Percentiles rank a stretch among this genome's conserved stretches.
Conservation (phyloP, 202 grass and related monocot genomes). For the Musa balbisiana region DNA sequence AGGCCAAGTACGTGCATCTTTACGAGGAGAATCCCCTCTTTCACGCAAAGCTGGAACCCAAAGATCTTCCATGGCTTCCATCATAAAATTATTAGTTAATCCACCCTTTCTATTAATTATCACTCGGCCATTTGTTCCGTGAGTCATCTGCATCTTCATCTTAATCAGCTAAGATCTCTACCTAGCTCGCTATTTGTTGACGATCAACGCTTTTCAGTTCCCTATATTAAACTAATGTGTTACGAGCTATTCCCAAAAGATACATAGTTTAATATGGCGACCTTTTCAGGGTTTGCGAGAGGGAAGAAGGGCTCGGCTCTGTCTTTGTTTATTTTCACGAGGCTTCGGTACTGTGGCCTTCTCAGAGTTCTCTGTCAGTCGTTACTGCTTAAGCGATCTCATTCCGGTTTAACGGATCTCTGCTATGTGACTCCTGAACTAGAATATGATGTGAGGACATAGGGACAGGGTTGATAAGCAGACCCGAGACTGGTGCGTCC, state of each 20-base stretch:
- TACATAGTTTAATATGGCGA: background rate
- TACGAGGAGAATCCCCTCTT: conserved; percentile 27
- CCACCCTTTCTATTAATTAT: background rate
- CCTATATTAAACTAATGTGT: background rate
- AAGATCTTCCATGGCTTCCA: conserved; percentile 6
- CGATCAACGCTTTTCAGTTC: background rate
- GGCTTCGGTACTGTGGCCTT: background rate
- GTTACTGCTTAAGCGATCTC: background rate
- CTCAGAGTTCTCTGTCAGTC: conserved; percentile 3
- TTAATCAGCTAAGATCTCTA: background rate
- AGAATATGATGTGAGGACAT: background rate
- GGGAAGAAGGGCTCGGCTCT: background rate
- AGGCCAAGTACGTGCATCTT: conserved; percentile 55
- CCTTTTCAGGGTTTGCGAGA: conserved; percentile 1
- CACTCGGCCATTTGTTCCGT: too few relatives aligned
- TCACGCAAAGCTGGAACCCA: conserved; percentile 15
- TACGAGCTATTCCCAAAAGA: background rate
- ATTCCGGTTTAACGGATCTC: background rate
- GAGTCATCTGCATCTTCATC: too few relatives aligned
- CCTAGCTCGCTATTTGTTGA: background rate
- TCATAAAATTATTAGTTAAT: conserved; percentile 1
- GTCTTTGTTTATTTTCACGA: conserved; percentile 9
- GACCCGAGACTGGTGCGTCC: conserved; percentile 3
- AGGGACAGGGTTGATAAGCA: background rate
- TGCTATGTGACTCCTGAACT: background rate